A percentile compares a stretch with the other conserved stretches of the same genome.
phyloP scores from a whole-genome alignment of 2,329 filamentous ascomycete species.

The Pyrenophora graminea region DNA sequence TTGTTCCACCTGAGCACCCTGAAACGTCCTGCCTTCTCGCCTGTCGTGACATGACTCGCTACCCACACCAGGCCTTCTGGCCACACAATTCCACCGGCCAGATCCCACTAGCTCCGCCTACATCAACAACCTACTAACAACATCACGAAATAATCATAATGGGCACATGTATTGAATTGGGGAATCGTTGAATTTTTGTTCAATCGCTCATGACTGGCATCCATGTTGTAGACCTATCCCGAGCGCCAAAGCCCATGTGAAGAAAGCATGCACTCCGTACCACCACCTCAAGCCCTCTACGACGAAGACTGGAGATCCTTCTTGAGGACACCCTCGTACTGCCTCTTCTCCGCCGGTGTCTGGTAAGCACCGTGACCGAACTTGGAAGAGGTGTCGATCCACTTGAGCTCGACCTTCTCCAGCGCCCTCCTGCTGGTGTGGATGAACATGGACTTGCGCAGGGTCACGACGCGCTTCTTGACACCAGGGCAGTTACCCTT shows the following conservation, averaged over 20 bases:
- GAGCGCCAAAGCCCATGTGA: slow-evolving; percentile 44
- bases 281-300: slow-evolving; percentile 48
- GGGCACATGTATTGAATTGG: slow-evolving; percentile 31
- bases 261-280: slow-evolving; percentile 39
- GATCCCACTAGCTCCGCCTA: not conserved
- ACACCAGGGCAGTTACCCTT: slow-evolving; percentile 97
- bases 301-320: slow-evolving; percentile 75
- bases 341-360: slow-evolving; percentile 96
- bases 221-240: slow-evolving; percentile 42
- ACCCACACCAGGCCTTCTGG: not conserved
- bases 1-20: no score
- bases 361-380: slow-evolving; percentile 99
- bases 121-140: not conserved
- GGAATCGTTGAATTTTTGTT: slow-evolving; percentile 47
- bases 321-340: slow-evolving; percentile 98
- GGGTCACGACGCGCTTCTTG: slow-evolving; percentile 99
- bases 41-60: no score
- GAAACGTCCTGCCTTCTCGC: no score
- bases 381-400: slow-evolving; percentile 99
- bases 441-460: slow-evolving; percentile 97
- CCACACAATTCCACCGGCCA: not conserved
- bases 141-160: not conserved
- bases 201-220: slow-evolving; percentile 39
- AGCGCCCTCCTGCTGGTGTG: slow-evolving; percentile 94
- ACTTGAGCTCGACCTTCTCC: slow-evolving; percentile 99